Base-by-base conservation (phyloP, 192 early-diverging fungal genomes). In the Borealophlyctis nickersoniae region DNA sequence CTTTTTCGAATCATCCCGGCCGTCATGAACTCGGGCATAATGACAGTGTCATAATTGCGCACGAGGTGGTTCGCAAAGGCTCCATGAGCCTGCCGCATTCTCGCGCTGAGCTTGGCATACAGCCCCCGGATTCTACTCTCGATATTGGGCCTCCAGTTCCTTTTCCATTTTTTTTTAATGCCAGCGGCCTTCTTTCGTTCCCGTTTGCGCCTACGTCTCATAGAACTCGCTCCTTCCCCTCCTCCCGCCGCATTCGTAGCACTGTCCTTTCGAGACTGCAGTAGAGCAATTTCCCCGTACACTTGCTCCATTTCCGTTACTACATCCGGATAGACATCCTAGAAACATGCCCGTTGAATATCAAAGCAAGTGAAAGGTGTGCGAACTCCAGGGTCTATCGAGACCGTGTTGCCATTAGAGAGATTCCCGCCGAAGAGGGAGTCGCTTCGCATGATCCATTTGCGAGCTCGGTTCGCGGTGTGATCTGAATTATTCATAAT, bases 1-100 rank as follows among this genome's bases (percentile, higher is more conserved):
- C 34, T 19, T 29, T 49, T 51, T 5, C 59, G 35, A 51, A 49
- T 48, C 39, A 61, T 61, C 19, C 28, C 48, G 28, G 39, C 11
- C 34, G 59, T 61, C 59, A 61, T 61, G 28, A 61, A 61, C 39
- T 61, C 59, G 11, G 59, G 59, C 4, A 61, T 35, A 28, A 61
- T 30, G 28, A 61, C 49, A 4, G 30, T 28, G 28, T 61, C 45
- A 48, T 61, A 61, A 22, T 11, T 7, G 5, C 9, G 39, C 34
- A 61, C 59, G 4, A 61, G 59, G 11, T 11, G 22, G 36, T 61
- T 49, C 13, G 59, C 59, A 28, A 61, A 61, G 7, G 59, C 34
- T 35, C 49, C 49, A 48, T 61, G 59, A 11, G 39, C 59, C 3
- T 61, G 59, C 4, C 59, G 59, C 4, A 61, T 48, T 7, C 9